These are phyloP conservation scores for Fraxinus greggii DNA, from an alignment of 305 asterid genomes.

Conservation along the genomic window DNA sequence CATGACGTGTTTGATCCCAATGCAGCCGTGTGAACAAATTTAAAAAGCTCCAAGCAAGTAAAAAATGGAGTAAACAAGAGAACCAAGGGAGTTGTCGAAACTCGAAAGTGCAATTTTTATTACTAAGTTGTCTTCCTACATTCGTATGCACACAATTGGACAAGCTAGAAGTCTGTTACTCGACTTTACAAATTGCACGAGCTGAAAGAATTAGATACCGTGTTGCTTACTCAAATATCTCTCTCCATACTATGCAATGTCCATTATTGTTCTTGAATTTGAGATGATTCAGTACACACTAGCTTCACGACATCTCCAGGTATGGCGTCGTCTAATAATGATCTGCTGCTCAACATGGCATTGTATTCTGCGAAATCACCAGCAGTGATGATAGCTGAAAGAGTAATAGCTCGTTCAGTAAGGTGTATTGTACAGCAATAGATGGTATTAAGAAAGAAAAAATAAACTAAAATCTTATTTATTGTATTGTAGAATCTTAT, in stretches of 20 bases:
- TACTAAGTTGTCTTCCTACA: background rate
- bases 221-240: background rate
- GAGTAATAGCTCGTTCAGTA: background rate
- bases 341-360: constrained; percentile 27
- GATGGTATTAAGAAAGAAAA: background rate
- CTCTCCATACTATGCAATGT: background rate
- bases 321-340: constrained; percentile 7
- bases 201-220: background rate
- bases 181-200: constrained; percentile 1
- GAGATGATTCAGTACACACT: background rate
- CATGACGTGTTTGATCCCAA: background rate
- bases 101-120: background rate
- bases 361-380: constrained; percentile 50
- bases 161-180: background rate
- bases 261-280: background rate
- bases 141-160: background rate
- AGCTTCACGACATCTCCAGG: background rate
- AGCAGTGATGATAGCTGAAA: constrained; percentile 65
- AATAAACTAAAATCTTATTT: background rate
- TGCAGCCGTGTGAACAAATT: background rate
- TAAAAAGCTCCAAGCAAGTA: background rate
- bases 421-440: background rate
- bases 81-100: background rate
- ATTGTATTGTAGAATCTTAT: background rate
- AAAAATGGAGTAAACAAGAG: background rate